A percentile compares a stretch with the other conserved stretches of the same genome.
These are phyloP conservation scores for Ustilago loliicola DNA, from an alignment of 1,284 basidiomycete genomes.

Conservation along the genomic window DNA sequence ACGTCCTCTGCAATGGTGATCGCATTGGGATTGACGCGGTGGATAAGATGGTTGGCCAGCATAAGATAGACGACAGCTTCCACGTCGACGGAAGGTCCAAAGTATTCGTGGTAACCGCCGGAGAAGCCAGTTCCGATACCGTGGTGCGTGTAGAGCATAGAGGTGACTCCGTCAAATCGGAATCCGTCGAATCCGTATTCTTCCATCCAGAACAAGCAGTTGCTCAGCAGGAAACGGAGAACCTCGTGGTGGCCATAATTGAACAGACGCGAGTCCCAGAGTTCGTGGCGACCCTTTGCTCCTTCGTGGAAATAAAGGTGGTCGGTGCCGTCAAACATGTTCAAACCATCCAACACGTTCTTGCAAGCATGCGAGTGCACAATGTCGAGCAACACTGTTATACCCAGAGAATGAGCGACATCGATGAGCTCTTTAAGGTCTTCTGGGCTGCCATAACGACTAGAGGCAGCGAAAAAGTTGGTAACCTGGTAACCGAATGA, in stretches of 20 bases:
- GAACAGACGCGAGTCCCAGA: constrained; percentile 91
- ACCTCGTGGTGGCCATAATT: constrained; percentile 97
- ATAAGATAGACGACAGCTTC: constrained; percentile 96
- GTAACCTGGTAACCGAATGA: constrained; percentile 99
- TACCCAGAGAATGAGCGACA: constrained; percentile 90
- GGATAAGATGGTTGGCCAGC: constrained; percentile 94
- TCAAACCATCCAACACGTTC: constrained; percentile 94
- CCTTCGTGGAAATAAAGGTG: constrained; percentile 98
- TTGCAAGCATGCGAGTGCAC: constrained; percentile 99
- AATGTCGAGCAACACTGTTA: constrained; percentile 93
- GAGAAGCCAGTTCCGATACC: constrained; percentile 98
- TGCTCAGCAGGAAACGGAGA: constrained; percentile 91
- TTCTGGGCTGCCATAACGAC: constrained; percentile 87
- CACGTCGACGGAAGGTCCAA: constrained; percentile 84
- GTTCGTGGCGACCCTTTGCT: constrained; percentile 87
- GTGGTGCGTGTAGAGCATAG: constrained; percentile 97
- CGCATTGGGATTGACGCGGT: constrained; percentile 81
- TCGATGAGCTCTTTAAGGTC: constrained; percentile 95
- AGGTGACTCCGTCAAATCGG: constrained; percentile 97
- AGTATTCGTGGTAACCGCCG: constrained; percentile 98
- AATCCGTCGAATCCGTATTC: constrained; percentile 97
- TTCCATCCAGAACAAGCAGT: constrained; percentile 94
- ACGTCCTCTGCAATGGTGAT: constrained; percentile 98
- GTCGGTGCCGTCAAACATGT: constrained; percentile 94
- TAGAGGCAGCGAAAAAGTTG: constrained; percentile 96